Percentiles rank a stretch among this genome's conserved stretches.
These are phyloP conservation scores for Tilletia indica DNA, from an alignment of 1,284 basidiomycete genomes.

Conservation along the genomic window DNA sequence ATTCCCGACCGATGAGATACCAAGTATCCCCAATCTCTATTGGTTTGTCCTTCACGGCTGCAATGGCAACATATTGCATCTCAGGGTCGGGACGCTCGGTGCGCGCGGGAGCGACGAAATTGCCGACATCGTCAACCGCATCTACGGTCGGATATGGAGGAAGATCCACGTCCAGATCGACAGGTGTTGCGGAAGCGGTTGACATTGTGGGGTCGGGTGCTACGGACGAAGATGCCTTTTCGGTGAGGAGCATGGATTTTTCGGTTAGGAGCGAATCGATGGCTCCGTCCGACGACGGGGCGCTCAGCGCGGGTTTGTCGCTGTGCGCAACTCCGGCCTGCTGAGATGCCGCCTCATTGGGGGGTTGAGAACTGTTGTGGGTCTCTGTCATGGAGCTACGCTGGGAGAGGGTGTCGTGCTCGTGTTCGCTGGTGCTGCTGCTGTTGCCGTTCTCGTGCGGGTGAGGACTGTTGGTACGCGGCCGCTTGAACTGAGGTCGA, in stretches of 20 bases:
- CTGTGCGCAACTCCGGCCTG: background rate
- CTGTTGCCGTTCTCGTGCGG: background rate
- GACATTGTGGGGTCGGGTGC: background rate
- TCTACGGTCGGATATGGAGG: background rate
- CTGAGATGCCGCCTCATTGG: background rate
- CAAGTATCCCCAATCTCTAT: constrained; percentile 70
- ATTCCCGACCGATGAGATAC: constrained; percentile 70
- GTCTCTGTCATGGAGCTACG: background rate
- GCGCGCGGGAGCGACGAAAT: background rate
- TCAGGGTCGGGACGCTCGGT: background rate
- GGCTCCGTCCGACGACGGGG: background rate
- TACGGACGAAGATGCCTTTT: background rate
- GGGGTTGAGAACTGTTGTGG: background rate
- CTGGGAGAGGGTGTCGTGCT: background rate
- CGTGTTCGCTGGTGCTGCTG: background rate
- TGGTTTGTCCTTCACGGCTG: constrained; percentile 52
- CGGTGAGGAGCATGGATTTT: constrained; percentile 10
- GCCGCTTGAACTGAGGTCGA: constrained; percentile 16
- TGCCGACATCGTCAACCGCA: background rate
- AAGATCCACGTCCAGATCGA: constrained; percentile 4
- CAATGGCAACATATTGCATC: background rate
- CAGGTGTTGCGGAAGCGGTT: background rate
- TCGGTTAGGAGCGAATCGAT: constrained; percentile 4
- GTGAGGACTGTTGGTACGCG: constrained; percentile 8
- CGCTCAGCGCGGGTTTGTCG: too few species aligned